These are phyloP conservation scores for Tolypocladium inflatum DNA, from an alignment of 2,329 filamentous ascomycete genomes.

Conservation along the genomic window DNA sequence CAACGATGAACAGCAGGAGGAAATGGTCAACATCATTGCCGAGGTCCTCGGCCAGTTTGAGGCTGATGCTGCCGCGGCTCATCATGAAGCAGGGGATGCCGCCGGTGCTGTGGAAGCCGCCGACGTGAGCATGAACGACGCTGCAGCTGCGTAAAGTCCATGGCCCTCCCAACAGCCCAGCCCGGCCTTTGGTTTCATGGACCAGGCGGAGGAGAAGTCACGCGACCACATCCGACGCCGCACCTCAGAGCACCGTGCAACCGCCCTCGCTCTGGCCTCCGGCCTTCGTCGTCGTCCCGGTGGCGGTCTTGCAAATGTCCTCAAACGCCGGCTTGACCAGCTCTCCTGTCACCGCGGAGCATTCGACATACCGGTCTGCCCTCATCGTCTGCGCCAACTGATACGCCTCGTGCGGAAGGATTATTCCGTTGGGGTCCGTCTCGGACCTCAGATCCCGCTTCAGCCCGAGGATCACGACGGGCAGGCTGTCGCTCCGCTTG, in stretches of 20 bases:
- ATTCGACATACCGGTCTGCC: constrained; percentile 55
- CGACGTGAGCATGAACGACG: constrained; percentile 28
- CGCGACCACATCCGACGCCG: background rate
- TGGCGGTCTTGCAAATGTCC: constrained; percentile 49
- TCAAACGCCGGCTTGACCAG: constrained; percentile 48
- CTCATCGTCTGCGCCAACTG: constrained; percentile 46
- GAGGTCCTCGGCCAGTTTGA: constrained; percentile 47
- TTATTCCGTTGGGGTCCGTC: constrained; percentile 48
- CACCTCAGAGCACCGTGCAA: constrained; percentile 38
- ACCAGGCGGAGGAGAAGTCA: background rate
- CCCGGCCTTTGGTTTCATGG: background rate
- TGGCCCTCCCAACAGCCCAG: background rate
- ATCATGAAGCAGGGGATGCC: constrained; percentile 15
- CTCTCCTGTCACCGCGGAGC: constrained; percentile 51
- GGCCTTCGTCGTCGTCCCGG: constrained; percentile 32
- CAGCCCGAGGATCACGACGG: constrained; percentile 47
- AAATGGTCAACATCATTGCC: constrained; percentile 46
- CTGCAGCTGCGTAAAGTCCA: constrained; percentile 12
- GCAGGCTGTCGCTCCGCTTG: constrained; percentile 35
- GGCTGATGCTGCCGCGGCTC: constrained; percentile 12
- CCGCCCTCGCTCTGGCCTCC: constrained; percentile 47
- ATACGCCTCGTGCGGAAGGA: constrained; percentile 53
- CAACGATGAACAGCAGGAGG: constrained; percentile 45
- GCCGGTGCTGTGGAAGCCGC: constrained; percentile 12
- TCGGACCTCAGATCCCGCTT: constrained; percentile 52